Percentiles rank a stretch among this genome's conserved stretches.
Evolutionary conservation across 306 rosid genomes (phyloP).

Genomic region (Lathyrus oleraceus): DNA sequence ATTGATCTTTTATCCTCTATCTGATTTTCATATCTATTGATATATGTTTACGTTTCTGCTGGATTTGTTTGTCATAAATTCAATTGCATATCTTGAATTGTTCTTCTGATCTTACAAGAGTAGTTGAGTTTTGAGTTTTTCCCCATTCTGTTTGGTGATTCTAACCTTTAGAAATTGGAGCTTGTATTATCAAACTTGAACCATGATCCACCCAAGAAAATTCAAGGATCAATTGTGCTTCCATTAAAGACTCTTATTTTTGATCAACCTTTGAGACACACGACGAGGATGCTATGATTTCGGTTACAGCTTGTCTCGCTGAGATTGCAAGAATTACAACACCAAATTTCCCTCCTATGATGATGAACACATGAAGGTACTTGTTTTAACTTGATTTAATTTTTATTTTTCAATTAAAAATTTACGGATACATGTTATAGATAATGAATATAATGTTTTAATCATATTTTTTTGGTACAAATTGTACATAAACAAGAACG

Average conservation of each 20-base stretch:
- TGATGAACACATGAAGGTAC: conserved; percentile 67
- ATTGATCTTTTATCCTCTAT: no score
- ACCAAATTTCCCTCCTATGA: conserved; percentile 66
- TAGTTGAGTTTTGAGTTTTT: background rate
- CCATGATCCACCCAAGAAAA: conserved; percentile 52
- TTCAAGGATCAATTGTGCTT: conserved; percentile 60
- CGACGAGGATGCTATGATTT: conserved; percentile 51
- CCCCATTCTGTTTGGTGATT: conserved; percentile 6
- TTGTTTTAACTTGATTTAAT: conserved; percentile 3
- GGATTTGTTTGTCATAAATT: no score
- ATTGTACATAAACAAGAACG: conserved; percentile 5
- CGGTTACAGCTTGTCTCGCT: no score
- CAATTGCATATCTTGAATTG: no score
- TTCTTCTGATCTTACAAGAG: no score
- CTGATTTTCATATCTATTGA: no score
- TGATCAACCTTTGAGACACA: conserved; percentile 49
- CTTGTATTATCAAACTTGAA: conserved; percentile 48
- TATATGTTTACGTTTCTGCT: no score
- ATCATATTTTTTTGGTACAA: conserved; percentile 12
- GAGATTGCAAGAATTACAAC: conserved; percentile 83
- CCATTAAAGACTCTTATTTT: conserved; percentile 63
- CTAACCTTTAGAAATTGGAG: conserved; percentile 55
- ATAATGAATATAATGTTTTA: background rate
- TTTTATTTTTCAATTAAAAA: background rate
- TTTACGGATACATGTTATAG: background rate